Conservation (phyloP, 305 asterid genomes). For the Ilex paraguariensis region DNA sequence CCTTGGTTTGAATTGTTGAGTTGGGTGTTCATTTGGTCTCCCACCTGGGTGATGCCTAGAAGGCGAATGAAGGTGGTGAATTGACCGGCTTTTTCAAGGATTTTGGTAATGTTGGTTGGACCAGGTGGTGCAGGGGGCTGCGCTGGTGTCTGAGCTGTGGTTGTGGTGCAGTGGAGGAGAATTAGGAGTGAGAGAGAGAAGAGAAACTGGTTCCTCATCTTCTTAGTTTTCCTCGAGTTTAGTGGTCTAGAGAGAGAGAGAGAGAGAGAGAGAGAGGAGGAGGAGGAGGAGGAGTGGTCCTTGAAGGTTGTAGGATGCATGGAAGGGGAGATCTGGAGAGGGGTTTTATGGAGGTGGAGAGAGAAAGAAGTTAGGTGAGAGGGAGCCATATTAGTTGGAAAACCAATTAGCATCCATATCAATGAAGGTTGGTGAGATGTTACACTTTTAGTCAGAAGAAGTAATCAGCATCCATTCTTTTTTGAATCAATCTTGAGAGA, state of each 20-base stretch:
- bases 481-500: not conserved
- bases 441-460: constrained; percentile 9
- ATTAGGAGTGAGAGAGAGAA: constrained; percentile 17
- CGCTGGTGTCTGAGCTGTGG: constrained; percentile 27
- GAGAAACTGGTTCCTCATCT: constrained; percentile 23
- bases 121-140: constrained; percentile 37
- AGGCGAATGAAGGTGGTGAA: constrained; percentile 35
- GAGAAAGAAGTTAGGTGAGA: constrained; percentile 13
- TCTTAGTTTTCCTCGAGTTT: not conserved
- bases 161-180: constrained; percentile 17
- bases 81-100: constrained; percentile 46
- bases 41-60: constrained; percentile 25
- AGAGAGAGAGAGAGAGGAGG: not conserved
- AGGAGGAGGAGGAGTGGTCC: not conserved
- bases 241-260: not conserved
- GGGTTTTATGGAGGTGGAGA: constrained; percentile 21
- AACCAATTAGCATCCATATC: constrained; percentile 8
- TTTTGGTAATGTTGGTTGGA: constrained; percentile 40
- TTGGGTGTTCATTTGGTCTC: constrained; percentile 32
- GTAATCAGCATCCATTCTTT: not conserved
- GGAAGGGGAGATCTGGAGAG: not conserved
- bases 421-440: constrained; percentile 28
- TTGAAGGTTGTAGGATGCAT: constrained; percentile 2
- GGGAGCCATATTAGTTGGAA: constrained; percentile 14
- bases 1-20: constrained; percentile 43